Evolutionary conservation across 768 basidiomycete genomes (phyloP), one percentile per base, ranked within the genome.

Genomic region (Postia placenta): DNA sequence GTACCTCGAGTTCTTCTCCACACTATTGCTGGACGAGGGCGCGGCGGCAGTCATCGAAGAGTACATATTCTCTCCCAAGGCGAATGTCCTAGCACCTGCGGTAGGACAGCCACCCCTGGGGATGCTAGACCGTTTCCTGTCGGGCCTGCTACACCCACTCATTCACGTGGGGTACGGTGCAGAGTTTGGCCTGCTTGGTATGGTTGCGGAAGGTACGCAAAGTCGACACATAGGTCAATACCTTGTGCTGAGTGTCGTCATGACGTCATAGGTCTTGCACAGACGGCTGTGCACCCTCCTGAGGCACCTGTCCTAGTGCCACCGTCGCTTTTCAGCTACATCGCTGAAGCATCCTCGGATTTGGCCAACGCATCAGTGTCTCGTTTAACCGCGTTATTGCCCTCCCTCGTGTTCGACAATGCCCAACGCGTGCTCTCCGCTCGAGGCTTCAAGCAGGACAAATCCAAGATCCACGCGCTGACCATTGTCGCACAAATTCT

Each of bases 151-250:
- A 4, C 85, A 88, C 56, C 79, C 85, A 0, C 48, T 85, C 35
- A 85, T 87, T 39, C 81, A 86, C 55, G 55, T 67, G 2, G 84
- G 81, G 12, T 77, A 78, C 61, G 84, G 83, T 2, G 62, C 74
- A 2, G 85, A 87, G 60, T 85, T 85, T 51, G 69, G 72, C 12
- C 49, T 82, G 19, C 73, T 76, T 5, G 85, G 83, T 0, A 61
- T 84, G 41, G 62, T 78, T 1, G 78, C 77, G 1, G 84, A 87
- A 69, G 85, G 85, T 83, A 46, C 1, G 51, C 11, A 26, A 42
- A 42, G 17, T 17, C n/a, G 38, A 42, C 4, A n/a, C 17, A 45
- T 27, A 27, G 19, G 24, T 24, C 20, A 9, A 42, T 20, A n/a
- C 33, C 33, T 9, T 35, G 39, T 28, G 37, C 23, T 20, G 17